A percentile compares a stretch with the other conserved stretches of the same genome.
Conservation (phyloP, 2,329 filamentous ascomycete species). For the Aureobasidium sp. region DNA sequence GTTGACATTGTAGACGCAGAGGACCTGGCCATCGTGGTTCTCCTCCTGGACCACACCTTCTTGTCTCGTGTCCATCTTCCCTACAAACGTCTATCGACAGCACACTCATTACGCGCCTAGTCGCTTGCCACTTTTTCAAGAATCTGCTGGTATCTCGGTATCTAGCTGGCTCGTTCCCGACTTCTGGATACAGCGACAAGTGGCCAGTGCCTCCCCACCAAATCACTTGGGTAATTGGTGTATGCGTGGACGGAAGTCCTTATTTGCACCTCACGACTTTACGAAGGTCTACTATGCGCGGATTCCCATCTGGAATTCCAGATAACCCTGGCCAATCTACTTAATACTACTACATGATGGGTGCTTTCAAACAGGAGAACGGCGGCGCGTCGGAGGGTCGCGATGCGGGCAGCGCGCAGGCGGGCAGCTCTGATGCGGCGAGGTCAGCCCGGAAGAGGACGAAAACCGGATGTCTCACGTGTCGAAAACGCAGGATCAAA, state of each 20-base stretch:
- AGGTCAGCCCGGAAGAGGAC: slow-evolving; percentile 51
- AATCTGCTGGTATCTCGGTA: neutral
- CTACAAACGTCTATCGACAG: neutral
- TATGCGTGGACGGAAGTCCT: slow-evolving; percentile 1
- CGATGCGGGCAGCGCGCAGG: neutral
- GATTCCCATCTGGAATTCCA: neutral
- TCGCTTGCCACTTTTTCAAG: neutral
- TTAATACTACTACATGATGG: neutral
- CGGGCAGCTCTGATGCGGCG: slow-evolving; percentile 4
- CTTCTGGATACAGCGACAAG: neutral
- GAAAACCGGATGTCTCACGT: slow-evolving; percentile 90
- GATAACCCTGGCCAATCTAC: neutral
- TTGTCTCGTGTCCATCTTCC: neutral
- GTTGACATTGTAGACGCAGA: neutral
- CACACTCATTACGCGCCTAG: neutral
- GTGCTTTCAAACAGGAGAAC: neutral
- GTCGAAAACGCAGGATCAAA: slow-evolving; percentile 90
- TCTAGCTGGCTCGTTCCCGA: neutral
- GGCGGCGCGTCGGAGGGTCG: neutral
- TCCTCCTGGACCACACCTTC: neutral
- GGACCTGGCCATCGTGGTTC: neutral
- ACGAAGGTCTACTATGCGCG: slow-evolving; percentile 5
- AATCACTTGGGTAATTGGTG: slow-evolving; percentile 10
- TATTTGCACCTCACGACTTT: slow-evolving; percentile 7
- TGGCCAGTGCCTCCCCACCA: slow-evolving; percentile 10